These are phyloP conservation scores for Uronychia setigera DNA, from an alignment of 73 alveolate genomes.

Conservation along the genomic window DNA sequence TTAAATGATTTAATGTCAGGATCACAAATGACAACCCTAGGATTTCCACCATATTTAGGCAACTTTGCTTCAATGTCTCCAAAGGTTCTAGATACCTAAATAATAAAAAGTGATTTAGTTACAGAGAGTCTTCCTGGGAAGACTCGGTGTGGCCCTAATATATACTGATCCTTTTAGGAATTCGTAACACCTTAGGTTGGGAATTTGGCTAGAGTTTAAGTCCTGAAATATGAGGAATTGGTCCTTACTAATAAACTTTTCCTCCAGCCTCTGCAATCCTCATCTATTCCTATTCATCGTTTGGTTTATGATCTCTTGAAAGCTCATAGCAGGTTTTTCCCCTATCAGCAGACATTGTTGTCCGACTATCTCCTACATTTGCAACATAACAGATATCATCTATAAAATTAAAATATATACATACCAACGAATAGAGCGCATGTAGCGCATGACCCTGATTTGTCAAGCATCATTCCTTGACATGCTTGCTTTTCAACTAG, in stretches of 20 bases:
- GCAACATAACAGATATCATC: constrained; percentile 44
- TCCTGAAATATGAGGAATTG: constrained; percentile 20
- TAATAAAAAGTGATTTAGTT: constrained; percentile 40
- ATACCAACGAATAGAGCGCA: constrained; percentile 70
- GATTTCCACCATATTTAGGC: constrained; percentile 84
- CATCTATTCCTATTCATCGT: constrained; percentile 46
- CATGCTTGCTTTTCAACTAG: constrained; percentile 76
- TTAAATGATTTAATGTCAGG: constrained; percentile 90
- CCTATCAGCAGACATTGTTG: constrained; percentile 51
- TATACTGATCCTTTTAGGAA: constrained; percentile 46
- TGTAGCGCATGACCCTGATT: constrained; percentile 88
- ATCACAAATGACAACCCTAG: constrained; percentile 76
- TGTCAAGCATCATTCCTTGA: constrained; percentile 71
- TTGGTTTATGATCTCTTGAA: constrained; percentile 66
- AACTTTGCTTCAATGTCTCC: constrained; percentile 91
- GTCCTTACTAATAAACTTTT: constrained; percentile 43
- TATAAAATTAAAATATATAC: constrained; percentile 60
- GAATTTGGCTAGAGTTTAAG: constrained; percentile 42
- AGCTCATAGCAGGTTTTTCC: constrained; percentile 26
- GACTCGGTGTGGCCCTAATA: constrained; percentile 90
- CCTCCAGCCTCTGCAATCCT: constrained; percentile 58
- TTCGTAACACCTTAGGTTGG: constrained; percentile 4
- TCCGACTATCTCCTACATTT: constrained; percentile 63
- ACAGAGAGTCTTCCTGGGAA: constrained; percentile 93
- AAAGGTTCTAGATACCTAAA: constrained; percentile 70